phyloP scores from a whole-genome alignment of 495 filamentous ascomycete species.

The Aspergillus baeticus region DNA sequence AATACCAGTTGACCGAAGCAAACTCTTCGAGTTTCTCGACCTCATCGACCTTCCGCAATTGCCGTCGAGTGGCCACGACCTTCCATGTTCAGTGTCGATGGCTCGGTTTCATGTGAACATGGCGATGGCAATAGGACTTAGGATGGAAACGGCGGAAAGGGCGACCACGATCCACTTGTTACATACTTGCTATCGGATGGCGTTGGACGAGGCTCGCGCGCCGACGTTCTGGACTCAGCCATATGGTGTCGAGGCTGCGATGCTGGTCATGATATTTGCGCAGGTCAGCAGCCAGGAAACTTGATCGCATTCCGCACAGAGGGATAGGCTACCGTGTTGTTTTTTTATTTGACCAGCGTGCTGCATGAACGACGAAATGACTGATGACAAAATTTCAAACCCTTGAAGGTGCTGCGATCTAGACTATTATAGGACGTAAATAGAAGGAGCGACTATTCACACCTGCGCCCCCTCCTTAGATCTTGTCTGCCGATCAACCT shows the following conservation, averaged over 20 bases:
- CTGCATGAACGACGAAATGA: too few species aligned
- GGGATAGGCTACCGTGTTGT: too few species aligned
- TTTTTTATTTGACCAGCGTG: too few species aligned
- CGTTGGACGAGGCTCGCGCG: slow-evolving; percentile 10
- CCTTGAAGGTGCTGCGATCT: too few species aligned
- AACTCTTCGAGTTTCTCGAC: slow-evolving; percentile 10
- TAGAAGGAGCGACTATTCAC: too few species aligned
- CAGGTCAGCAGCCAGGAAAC: neutral
- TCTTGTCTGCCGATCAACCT: too few species aligned
- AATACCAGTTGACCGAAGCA: slow-evolving; percentile 6
- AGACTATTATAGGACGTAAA: too few species aligned
- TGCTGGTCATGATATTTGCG: slow-evolving; percentile 13
- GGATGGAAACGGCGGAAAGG: slow-evolving; percentile 3
- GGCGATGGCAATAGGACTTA: slow-evolving; percentile 19
- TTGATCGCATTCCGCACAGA: too few species aligned
- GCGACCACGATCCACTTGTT: neutral
- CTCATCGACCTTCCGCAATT: neutral
- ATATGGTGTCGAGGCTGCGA: slow-evolving; percentile 4
- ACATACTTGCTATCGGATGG: slow-evolving; percentile 16
- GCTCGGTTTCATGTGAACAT: slow-evolving; percentile 21
- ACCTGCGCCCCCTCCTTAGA: too few species aligned
- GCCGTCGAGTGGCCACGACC: neutral
- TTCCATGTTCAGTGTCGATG: slow-evolving; percentile 4
- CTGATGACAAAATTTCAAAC: too few species aligned
- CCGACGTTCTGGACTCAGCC: slow-evolving; percentile 14